These are phyloP conservation scores for Tolypocladium cylindrosporum DNA, from an alignment of 2,329 filamentous ascomycete species.

Conservation along the genomic window DNA sequence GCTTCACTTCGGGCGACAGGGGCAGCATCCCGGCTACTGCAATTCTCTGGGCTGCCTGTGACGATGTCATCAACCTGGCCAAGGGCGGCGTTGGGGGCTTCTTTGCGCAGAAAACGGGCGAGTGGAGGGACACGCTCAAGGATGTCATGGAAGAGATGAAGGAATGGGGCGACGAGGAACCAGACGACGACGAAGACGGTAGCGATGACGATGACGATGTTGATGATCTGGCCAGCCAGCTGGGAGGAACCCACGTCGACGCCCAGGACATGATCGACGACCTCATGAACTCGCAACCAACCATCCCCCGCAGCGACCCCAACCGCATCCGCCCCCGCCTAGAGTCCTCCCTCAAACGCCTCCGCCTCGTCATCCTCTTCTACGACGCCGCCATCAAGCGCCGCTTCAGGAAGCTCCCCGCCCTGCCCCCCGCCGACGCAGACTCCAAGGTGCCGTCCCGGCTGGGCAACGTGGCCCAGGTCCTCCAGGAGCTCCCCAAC, in stretches of 20 bases:
- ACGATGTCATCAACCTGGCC: slow-evolving; percentile 56
- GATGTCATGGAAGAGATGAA: slow-evolving; percentile 81
- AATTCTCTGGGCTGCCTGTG: slow-evolving; percentile 75
- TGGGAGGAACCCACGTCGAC: slow-evolving; percentile 27
- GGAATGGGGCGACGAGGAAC: slow-evolving; percentile 72
- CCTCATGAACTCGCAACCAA: slow-evolving; percentile 51
- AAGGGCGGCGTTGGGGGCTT: slow-evolving; percentile 59
- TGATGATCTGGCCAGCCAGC: slow-evolving; percentile 21
- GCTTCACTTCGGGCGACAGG: slow-evolving; percentile 29
- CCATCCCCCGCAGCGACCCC: slow-evolving; percentile 55
- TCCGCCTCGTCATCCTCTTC: slow-evolving; percentile 58
- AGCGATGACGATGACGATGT: slow-evolving; percentile 33
- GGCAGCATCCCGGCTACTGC: slow-evolving; percentile 59
- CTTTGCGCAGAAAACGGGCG: slow-evolving; percentile 59
- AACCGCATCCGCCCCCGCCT: slow-evolving; percentile 55
- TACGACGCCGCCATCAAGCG: slow-evolving; percentile 63
- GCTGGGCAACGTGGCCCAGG: slow-evolving; percentile 45
- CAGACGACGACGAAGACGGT: slow-evolving; percentile 48
- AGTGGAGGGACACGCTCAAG: slow-evolving; percentile 64
- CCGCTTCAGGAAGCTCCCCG: slow-evolving; percentile 50
- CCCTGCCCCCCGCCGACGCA: slow-evolving; percentile 24
- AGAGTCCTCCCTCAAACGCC: slow-evolving; percentile 50
- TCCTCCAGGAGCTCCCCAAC: slow-evolving; percentile 53
- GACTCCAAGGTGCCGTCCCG: slow-evolving; percentile 24
- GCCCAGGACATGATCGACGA: slow-evolving; percentile 55